phyloP scores from a whole-genome alignment of 2,329 filamentous ascomycete species.

The Scopulariopsis brevicaulis region DNA sequence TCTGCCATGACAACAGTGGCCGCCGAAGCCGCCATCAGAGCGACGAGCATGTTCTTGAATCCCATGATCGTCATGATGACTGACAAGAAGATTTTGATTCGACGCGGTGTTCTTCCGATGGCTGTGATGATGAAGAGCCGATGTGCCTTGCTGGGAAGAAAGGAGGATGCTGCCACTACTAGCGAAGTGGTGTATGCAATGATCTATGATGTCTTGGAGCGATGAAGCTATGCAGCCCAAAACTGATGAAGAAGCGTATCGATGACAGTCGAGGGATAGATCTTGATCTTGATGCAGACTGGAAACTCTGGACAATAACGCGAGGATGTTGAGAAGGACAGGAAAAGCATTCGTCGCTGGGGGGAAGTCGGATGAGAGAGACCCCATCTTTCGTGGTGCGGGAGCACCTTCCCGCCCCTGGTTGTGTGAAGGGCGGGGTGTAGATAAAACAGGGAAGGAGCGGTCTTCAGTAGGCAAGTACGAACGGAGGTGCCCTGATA shows the following conservation, averaged over 20 bases:
- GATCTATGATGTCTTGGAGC: neutral
- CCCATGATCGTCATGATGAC: neutral
- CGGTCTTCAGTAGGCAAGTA: neutral
- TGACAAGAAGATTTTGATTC: neutral
- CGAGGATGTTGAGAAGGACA: neutral
- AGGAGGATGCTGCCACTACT: neutral
- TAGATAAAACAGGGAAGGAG: neutral
- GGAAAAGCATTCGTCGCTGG: neutral
- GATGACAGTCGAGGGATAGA: neutral
- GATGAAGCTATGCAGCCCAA: neutral
- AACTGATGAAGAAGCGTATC: neutral
- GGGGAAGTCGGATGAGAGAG: neutral
- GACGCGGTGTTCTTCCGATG: neutral
- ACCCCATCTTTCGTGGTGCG: neutral
- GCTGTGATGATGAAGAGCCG: neutral
- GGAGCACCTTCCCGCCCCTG: neutral
- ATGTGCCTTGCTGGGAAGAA: neutral
- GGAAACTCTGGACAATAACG: neutral
- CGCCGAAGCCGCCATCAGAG: neutral
- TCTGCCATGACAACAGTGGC: conserved; percentile 19
- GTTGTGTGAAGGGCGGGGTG: neutral
- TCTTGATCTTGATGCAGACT: neutral
- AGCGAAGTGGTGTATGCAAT: neutral
- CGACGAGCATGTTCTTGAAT: neutral
- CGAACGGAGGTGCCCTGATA: neutral